These are phyloP conservation scores for Eudorina sp. DNA, from an alignment of 139 green algal species.

Conservation along the genomic window DNA sequence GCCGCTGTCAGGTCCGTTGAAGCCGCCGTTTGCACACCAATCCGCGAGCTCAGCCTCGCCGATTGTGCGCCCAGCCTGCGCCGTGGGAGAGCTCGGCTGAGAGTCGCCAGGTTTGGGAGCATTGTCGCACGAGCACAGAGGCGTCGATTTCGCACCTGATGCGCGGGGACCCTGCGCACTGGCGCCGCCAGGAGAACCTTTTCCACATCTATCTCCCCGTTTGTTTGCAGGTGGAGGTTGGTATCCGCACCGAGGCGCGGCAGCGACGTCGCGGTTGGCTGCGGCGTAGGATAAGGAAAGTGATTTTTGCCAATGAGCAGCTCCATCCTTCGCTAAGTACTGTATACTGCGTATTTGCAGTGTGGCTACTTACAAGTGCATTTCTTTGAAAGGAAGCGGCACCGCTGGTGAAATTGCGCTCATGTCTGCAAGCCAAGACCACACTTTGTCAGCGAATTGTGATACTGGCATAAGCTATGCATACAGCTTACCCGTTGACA, in stretches of 20 bases:
- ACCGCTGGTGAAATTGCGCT: background rate
- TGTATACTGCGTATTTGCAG: too few species aligned
- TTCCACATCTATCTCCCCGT: background rate
- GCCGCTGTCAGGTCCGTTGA: too few species aligned
- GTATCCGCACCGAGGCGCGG: background rate
- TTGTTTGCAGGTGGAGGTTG: background rate
- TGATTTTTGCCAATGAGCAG: background rate
- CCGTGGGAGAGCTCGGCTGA: too few species aligned
- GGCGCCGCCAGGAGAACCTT: background rate
- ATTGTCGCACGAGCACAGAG: too few species aligned
- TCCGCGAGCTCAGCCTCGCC: too few species aligned
- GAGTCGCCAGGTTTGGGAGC: too few species aligned
- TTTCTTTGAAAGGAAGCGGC: background rate
- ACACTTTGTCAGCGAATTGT: background rate
- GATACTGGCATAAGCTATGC: background rate
- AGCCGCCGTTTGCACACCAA: too few species aligned
- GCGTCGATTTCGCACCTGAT: constrained; percentile 6
- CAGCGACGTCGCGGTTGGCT: background rate
- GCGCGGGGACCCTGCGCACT: background rate
- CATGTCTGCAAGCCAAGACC: constrained; percentile 10
- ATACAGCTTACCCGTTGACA: background rate
- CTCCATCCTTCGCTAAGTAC: too few species aligned
- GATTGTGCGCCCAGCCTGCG: too few species aligned
- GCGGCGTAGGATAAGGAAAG: background rate
- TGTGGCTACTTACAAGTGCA: background rate